Evolutionary conservation across 768 basidiomycete genomes (phyloP), one percentile per base, ranked within the genome.

Genomic region (Dentipellis sp.): DNA sequence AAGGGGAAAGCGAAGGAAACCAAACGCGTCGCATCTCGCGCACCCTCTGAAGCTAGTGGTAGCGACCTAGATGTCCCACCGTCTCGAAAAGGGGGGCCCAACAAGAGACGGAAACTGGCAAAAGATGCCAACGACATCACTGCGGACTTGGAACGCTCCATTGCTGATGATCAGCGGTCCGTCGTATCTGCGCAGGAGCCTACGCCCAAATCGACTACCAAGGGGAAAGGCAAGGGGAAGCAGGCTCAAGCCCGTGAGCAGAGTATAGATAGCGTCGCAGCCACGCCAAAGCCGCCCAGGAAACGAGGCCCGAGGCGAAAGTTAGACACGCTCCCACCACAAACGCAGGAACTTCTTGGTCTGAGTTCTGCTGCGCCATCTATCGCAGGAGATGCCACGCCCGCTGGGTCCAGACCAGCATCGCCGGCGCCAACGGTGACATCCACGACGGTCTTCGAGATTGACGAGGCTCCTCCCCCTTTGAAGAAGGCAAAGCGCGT

Each of bases 401-500:
- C 88, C 17, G 73, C 74, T 10, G 75, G 78, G 51, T 91, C 89
- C 6, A 74, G 86, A n/a, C 84, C 85, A 22, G 69, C 78, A 46
- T 90, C 88, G 10, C 89, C 89, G 4, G 75, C 76, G 2, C 63
- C 73, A 8, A 78, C 80, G 0, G 72, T 72, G 49, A 75, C 74
- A 16, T 80, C 82, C 19, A 74, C 81, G 4, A 76, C 84, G 37
- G 78, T 91, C 22, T 91, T 83, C 61, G 86, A 88, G 57, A 73
- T 91, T 39, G 82, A 85, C 58, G 87, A 88, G 59, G 64, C 69
- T 8, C 78, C 87, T 39, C 88, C 86, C 5, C 81, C 84, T 11
- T 69, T 91, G 64, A 88, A 78, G 71, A 82, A 78, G 63, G 88
- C 88, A 5, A 89, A 87, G 68, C 88, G 84, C 67, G 73, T 88